A percentile compares a stretch with the other conserved stretches of the same genome.
These are phyloP conservation scores for Rutidosis leptorrhynchoides DNA, from an alignment of 129 eudicot species.

Conservation along the genomic window DNA sequence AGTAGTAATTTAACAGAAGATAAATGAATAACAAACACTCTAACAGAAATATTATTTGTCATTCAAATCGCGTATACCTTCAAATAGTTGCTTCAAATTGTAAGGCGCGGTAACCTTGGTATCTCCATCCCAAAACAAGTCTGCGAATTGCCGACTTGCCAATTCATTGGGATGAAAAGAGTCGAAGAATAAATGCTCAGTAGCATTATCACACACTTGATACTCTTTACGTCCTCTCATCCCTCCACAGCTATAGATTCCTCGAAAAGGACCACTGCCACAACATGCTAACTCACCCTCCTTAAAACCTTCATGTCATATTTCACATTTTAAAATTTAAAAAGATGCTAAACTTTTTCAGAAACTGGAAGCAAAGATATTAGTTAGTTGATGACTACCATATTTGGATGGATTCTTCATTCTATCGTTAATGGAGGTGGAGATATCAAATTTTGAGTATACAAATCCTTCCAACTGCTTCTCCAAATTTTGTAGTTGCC, in stretches of 20 bases:
- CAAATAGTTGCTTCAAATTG: slow-evolving; percentile 29
- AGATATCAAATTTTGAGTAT: slow-evolving; percentile 33
- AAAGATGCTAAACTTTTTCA: background rate
- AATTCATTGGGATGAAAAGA: slow-evolving; percentile 37
- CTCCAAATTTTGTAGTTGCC: slow-evolving; percentile 15
- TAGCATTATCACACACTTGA: slow-evolving; percentile 31
- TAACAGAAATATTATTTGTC: background rate
- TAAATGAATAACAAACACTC: background rate
- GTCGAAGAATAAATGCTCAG: slow-evolving; percentile 34
- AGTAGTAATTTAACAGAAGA: background rate
- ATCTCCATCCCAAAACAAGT: slow-evolving; percentile 37
- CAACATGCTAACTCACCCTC: slow-evolving; percentile 46
- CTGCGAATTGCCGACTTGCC: slow-evolving; percentile 30
- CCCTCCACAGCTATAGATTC: slow-evolving; percentile 38
- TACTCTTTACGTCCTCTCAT: slow-evolving; percentile 29
- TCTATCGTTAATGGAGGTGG: slow-evolving; percentile 18
- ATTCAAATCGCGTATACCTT: background rate
- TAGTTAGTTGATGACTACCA: slow-evolving; percentile 33
- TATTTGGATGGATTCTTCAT: slow-evolving; percentile 34
- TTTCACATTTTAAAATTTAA: background rate
- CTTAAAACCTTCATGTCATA: slow-evolving; percentile 38
- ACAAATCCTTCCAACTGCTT: slow-evolving; percentile 35
- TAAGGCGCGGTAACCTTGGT: slow-evolving; percentile 18
- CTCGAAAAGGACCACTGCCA: slow-evolving; percentile 43
- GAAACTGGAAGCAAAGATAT: background rate